A percentile compares a stretch with the other conserved stretches of the same genome.
These are phyloP conservation scores for Microascus cirrosus DNA, from an alignment of 2,329 filamentous ascomycete species.

Conservation along the genomic window DNA sequence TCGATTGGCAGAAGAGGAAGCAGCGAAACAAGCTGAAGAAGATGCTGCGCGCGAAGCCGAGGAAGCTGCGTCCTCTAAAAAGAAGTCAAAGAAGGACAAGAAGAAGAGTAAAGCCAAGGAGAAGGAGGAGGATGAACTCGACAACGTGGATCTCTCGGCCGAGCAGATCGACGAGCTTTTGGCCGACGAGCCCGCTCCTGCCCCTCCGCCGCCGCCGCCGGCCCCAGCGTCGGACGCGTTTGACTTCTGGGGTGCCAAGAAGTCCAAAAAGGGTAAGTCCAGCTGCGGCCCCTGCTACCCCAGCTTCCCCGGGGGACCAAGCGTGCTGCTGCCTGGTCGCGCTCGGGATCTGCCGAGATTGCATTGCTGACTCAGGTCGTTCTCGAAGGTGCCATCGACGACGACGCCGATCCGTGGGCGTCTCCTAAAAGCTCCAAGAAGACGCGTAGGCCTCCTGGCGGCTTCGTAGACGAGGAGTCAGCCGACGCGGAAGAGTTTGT, in stretches of 20 bases:
- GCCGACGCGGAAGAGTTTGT: constrained; percentile 24
- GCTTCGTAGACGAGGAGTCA: constrained; percentile 23
- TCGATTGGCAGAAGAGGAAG: constrained; percentile 11
- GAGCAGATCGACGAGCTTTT: constrained; percentile 33
- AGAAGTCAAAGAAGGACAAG: constrained; percentile 10
- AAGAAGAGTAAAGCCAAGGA: constrained; percentile 17
- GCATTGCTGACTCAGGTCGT: constrained; percentile 37
- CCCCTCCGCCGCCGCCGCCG: constrained; percentile 10
- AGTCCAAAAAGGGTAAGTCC: constrained; percentile 28
- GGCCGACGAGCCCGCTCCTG: constrained; percentile 6
- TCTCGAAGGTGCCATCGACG: constrained; percentile 29
- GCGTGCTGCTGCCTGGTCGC: background rate
- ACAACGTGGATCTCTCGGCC: constrained; percentile 20
- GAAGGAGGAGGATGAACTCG: constrained; percentile 12
- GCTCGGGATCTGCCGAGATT: constrained; percentile 25
- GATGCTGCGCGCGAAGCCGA: constrained; percentile 18
- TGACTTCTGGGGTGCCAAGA: constrained; percentile 46
- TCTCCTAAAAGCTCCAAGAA: constrained; percentile 17
- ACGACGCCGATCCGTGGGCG: constrained; percentile 27
- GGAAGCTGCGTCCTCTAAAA: constrained; percentile 20
- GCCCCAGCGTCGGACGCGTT: constrained; percentile 27
- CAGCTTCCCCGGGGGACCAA: background rate
- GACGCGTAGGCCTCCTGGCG: constrained; percentile 33
- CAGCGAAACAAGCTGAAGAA: constrained; percentile 21
- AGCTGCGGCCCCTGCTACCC: constrained; percentile 2